Evolutionary conservation across 768 basidiomycete species (phyloP), one percentile per base, ranked within the genome.

Genomic region (Glaciozyma antarctica): DNA sequence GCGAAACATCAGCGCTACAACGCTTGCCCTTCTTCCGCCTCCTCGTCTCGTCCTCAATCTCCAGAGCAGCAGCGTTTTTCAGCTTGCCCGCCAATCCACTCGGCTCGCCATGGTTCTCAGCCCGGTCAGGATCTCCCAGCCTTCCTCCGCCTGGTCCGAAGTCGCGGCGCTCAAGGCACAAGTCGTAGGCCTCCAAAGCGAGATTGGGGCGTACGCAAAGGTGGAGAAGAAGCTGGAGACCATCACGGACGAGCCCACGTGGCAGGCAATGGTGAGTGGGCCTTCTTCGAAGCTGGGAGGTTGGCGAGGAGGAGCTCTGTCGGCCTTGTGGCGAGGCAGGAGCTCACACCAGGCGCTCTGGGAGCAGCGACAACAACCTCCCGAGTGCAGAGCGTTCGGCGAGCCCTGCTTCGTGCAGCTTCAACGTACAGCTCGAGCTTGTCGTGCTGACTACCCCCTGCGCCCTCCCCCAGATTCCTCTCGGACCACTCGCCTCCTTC

Each of bases 401-500:
- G 19, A n/a, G 10, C n/a, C 22, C 10, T 48, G 13, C 47, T 24
- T 26, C 12, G 7, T 41, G 8, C 38, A 41, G 38, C 38, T 5
- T 41, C 5, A 2, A 2, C 10, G 2, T 12, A 41, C 13, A 2
- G 7, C 38, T 41, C 12, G 38, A 41, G 38, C 38, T 41, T 41
- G 38, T 2, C 13, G 10, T 41, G 38, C 38, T 41, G 38, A 4
- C 47, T 34, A 7, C 12, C 15, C 21, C 24, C 8, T 21, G n/a
- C n/a, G n/a, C n/a, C 22, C 26, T n/a, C 28, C 5, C 0, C 2
- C 56, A 71, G 70, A 66, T 71, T 43, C 67, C 70, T 2, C 56
- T 71, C 30, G 65, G 65, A 2, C 67, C 70, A 1, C 67, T 71
- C 44, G 70, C 70, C 34, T 71, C 57, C 60, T 64, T 71, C 38